These are phyloP conservation scores for Arctostaphylos glauca DNA, from an alignment of 148 eudicot genomes.

Conservation along the genomic window DNA sequence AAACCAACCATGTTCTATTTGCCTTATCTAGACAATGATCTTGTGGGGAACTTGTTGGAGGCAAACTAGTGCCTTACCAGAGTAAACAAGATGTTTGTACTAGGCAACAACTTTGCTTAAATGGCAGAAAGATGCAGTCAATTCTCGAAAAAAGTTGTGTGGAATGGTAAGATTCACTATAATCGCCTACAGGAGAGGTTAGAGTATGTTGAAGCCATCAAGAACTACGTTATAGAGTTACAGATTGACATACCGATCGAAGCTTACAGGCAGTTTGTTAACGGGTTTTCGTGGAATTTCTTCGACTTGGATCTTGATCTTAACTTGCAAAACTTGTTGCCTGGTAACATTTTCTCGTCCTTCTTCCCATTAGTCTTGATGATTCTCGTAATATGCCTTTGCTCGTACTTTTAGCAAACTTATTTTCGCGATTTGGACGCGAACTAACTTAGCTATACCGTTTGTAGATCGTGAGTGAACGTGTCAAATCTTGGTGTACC, in stretches of 20 bases:
- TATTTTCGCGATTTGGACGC: no score
- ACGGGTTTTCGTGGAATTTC: conserved; percentile 6
- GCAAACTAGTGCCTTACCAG: conserved; percentile 7
- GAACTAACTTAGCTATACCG: no score
- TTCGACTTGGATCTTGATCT: neutral
- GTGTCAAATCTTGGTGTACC: no score
- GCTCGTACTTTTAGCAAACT: neutral
- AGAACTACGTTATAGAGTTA: neutral
- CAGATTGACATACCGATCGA: neutral
- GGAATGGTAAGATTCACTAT: neutral
- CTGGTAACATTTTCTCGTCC: neutral
- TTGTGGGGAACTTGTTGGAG: conserved; percentile 5
- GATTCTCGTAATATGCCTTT: neutral
- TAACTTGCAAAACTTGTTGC: neutral
- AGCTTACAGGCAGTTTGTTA: neutral
- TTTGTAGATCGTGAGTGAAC: no score
- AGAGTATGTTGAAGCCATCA: conserved; percentile 7
- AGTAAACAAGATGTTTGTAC: conserved; percentile 6
- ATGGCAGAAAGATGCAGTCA: neutral
- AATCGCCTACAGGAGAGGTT: neutral
- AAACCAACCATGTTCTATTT: conserved; percentile 12
- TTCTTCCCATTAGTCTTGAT: neutral
- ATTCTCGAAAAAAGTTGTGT: neutral
- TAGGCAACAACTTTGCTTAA: neutral
- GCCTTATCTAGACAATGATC: conserved; percentile 3